phyloP scores from a whole-genome alignment of 768 basidiomycete species.

The Boletus subcaerulescens region DNA sequence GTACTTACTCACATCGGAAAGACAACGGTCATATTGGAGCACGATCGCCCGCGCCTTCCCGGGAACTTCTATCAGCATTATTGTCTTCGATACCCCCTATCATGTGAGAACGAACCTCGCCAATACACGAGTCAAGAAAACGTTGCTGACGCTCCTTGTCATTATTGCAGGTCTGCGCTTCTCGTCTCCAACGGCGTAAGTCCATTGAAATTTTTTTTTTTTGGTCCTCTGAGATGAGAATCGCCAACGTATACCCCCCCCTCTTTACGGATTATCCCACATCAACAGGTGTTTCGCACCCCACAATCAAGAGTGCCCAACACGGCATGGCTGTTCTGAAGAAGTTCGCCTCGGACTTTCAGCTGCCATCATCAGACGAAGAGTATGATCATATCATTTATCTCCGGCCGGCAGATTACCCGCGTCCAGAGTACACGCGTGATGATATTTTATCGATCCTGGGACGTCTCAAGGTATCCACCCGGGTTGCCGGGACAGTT shows the following conservation, averaged over 20 bases:
- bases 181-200: slow-evolving; percentile 59
- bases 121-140: neutral
- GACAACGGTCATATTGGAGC: slow-evolving; percentile 75
- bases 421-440: slow-evolving; percentile 45
- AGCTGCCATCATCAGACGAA: slow-evolving; percentile 53
- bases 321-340: slow-evolving; percentile 60
- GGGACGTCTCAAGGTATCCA: slow-evolving; percentile 40
- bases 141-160: slow-evolving; percentile 11
- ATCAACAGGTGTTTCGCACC: slow-evolving; percentile 62
- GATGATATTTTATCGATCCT: slow-evolving; percentile 53
- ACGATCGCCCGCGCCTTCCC: slow-evolving; percentile 66
- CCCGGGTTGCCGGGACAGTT: slow-evolving; percentile 14
- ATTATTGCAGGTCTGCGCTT: slow-evolving; percentile 53
- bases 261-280: slow-evolving; percentile 9
- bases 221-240: slow-evolving; percentile 1
- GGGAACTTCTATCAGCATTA: slow-evolving; percentile 62
- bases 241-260: slow-evolving; percentile 3
- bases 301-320: slow-evolving; percentile 65
- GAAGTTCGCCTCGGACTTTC: slow-evolving; percentile 62
- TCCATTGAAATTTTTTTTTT: slow-evolving; percentile 13
- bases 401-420: slow-evolving; percentile 37
- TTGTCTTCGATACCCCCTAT: slow-evolving; percentile 77
- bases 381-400: slow-evolving; percentile 59
- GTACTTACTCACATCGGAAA: slow-evolving; percentile 24
- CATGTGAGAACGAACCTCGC: slow-evolving; percentile 45